Conservation (phyloP, 371 early-diverging fungal species). For the Lichtheimia hyalospora region DNA sequence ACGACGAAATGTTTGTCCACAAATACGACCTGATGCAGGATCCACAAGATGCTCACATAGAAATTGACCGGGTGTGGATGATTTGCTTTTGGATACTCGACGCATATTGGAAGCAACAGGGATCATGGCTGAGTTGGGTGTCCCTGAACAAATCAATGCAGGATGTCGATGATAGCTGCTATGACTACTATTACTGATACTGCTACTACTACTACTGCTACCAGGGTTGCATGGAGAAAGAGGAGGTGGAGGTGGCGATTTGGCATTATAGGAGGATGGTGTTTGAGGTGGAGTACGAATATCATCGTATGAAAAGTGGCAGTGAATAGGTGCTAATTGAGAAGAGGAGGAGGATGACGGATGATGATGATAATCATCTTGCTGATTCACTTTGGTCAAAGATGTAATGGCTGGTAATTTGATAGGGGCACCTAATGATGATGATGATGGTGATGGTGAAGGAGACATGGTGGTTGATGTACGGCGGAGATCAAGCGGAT, state of each 20-base stretch:
- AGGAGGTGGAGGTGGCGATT: slow-evolving; percentile 1
- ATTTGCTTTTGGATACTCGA: too few species aligned
- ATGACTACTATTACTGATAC: too few species aligned
- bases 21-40: slow-evolving; percentile 16
- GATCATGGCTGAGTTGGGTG: neutral
- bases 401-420: slow-evolving; percentile 25
- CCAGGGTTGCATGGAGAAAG: neutral
- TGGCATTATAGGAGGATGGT: neutral
- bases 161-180: too few species aligned
- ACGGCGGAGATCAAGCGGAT: slow-evolving; percentile 27
- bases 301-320: too few species aligned
- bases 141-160: neutral
- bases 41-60: slow-evolving; percentile 27
- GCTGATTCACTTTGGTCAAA: slow-evolving; percentile 1
- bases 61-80: slow-evolving; percentile 8
- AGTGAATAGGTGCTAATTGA: too few species aligned
- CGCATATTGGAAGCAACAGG: too few species aligned
- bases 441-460: slow-evolving; percentile 1
- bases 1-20: slow-evolving; percentile 33
- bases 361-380: too few species aligned
- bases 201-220: too few species aligned
- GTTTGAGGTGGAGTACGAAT: slow-evolving; percentile 20
- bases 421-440: slow-evolving; percentile 2
- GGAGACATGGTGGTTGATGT: slow-evolving; percentile 14
- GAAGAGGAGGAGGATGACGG: too few species aligned